Conservation (phyloP, 306 rosid species). For the Calophaca sinica region DNA sequence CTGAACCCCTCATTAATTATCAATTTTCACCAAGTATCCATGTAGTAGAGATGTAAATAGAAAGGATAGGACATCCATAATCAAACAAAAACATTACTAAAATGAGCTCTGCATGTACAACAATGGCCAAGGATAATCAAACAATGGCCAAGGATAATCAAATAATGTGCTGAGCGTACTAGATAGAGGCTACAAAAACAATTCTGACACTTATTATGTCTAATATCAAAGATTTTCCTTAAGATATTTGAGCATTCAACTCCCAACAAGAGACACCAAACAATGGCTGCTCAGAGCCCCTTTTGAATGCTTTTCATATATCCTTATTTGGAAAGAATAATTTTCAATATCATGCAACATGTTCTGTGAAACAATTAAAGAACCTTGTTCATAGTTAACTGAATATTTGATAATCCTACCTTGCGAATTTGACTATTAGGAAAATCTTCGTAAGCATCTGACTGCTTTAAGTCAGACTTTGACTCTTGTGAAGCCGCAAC, state of each 20-base stretch:
- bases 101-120: slow-evolving; percentile 16
- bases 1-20: slow-evolving; percentile 3
- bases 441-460: slow-evolving; percentile 81
- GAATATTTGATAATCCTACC: slow-evolving; percentile 56
- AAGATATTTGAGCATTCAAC: slow-evolving; percentile 30
- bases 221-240: slow-evolving; percentile 12
- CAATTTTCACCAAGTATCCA: slow-evolving; percentile 11
- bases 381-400: slow-evolving; percentile 24
- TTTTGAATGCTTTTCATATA: slow-evolving; percentile 1
- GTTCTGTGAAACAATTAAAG: slow-evolving; percentile 31
- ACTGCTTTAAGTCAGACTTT: slow-evolving; percentile 58
- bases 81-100: slow-evolving; percentile 13
- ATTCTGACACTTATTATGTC: slow-evolving; percentile 17
- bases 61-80: slow-evolving; percentile 13
- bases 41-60: slow-evolving; percentile 31
- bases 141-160: not conserved
- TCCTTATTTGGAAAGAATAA: slow-evolving; percentile 32
- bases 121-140: slow-evolving; percentile 3
- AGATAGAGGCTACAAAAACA: slow-evolving; percentile 27
- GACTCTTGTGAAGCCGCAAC: slow-evolving; percentile 55
- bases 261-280: slow-evolving; percentile 32
- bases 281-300: slow-evolving; percentile 12
- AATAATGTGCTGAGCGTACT: not conserved
- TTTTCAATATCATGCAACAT: slow-evolving; percentile 28
- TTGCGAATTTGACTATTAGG: slow-evolving; percentile 95